phyloP scores from a whole-genome alignment of 2,329 filamentous ascomycete genomes.

The Fusarium hostae region DNA sequence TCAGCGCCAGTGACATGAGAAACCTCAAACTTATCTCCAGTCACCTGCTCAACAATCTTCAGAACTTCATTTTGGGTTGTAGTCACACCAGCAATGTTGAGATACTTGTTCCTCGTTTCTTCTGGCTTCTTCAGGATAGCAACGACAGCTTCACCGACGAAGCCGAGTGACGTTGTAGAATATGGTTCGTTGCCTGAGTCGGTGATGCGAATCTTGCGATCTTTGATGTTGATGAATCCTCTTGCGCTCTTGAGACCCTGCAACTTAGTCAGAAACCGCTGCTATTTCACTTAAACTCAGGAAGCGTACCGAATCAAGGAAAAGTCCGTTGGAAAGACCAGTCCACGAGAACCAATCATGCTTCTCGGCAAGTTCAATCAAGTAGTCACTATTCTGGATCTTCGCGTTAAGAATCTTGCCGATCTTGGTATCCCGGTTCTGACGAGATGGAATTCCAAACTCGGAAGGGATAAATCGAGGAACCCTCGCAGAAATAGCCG shows the following conservation, averaged over 20 bases:
- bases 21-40: conserved; percentile 13
- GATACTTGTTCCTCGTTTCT: conserved; percentile 1
- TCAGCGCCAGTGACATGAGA: neutral
- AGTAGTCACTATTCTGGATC: conserved; percentile 10
- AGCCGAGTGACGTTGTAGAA: conserved; percentile 1
- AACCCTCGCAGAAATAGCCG: neutral
- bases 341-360: conserved; percentile 18
- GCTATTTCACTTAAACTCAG: rapidly evolving
- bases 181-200: conserved; percentile 15
- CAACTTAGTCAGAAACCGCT: rapidly evolving
- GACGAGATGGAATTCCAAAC: conserved; percentile 11
- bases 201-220: conserved; percentile 7
- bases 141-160: neutral
- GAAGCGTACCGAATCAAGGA: conserved; percentile 1
- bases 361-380: conserved; percentile 8
- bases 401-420: neutral
- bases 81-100: conserved; percentile 6
- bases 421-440: conserved; percentile 4
- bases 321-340: neutral
- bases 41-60: neutral
- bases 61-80: conserved; percentile 11
- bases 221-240: conserved; percentile 1
- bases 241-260: neutral
- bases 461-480: conserved; percentile 8
- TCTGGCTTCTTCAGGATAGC: conserved; percentile 1